Conservation (phyloP, 169 alveolate genomes). For the Cardiosporidium cionae region DNA sequence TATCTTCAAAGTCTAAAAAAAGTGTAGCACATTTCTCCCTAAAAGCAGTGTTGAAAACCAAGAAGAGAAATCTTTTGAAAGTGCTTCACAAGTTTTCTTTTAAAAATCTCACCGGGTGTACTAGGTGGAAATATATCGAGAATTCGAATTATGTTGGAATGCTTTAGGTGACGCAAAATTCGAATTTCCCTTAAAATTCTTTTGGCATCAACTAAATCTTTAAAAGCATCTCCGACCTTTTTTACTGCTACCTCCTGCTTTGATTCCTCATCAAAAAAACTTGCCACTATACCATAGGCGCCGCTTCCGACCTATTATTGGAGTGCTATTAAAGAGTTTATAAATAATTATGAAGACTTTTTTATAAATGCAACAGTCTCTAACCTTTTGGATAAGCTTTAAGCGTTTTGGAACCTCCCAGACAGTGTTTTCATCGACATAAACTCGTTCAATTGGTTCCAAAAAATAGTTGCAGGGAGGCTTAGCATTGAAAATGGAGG, state of each 20-base stretch:
- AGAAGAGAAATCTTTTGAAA: no score
- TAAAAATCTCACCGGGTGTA: slow-evolving; percentile 22
- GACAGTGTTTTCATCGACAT: not conserved
- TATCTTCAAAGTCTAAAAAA: slow-evolving; percentile 9
- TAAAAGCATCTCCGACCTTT: slow-evolving; percentile 74
- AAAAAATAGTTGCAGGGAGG: not conserved
- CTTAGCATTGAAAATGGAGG: no score
- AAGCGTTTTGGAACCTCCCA: not conserved
- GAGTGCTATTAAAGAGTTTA: no score
- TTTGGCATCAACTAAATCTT: slow-evolving; percentile 78
- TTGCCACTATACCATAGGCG: slow-evolving; percentile 58
- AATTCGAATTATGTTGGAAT: slow-evolving; percentile 38
- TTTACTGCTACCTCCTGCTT: slow-evolving; percentile 63
- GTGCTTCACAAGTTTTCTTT: slow-evolving; percentile 44
- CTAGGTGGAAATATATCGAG: slow-evolving; percentile 45
- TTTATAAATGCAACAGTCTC: no score
- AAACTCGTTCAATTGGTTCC: not conserved
- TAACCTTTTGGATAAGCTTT: not conserved
- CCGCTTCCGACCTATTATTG: slow-evolving; percentile 60
- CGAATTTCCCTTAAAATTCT: slow-evolving; percentile 79
- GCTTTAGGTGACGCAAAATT: slow-evolving; percentile 47
- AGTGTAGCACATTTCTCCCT: not conserved
- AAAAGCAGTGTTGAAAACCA: no score
- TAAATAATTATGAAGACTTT: no score
- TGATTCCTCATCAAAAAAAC: slow-evolving; percentile 37